Evolutionary conservation across 164 flowering plant species (phyloP), one percentile per base, ranked within the genome.

Genomic region (Sextonia rubra): DNA sequence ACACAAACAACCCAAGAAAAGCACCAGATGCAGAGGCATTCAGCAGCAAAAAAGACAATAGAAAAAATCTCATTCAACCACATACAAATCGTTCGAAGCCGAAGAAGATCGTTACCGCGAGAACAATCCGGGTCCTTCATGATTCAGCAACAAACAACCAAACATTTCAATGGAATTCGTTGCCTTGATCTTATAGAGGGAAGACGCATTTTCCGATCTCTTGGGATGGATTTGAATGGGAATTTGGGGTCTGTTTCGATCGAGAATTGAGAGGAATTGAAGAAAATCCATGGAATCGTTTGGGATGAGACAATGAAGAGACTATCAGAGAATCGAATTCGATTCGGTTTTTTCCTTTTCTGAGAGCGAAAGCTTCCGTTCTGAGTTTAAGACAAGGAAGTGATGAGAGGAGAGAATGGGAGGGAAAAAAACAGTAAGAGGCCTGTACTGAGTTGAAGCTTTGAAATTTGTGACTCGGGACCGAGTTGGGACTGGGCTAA

Each of bases 61-160:
- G 8, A 12, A 14, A 49, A 2, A 44, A 47, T 23, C 47, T 4
- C 14, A 70, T 69, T 9, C 20, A 55, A 70, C 49, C 15, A 78
- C 83, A 78, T 75, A 80, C 81, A 49, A 79, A 82, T 73, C 20
- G 52, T 72, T 69, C 18, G 77, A 67, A 69, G 71, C 37, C 73
- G 82, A 77, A 63, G 44, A 64, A 71, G 74, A 73, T 71, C 60
- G 77, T 81, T 83, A 85, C 84, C 83, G 25, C 77, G 71, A 62
- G 78, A 69, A 72, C 68, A 15, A 55, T 72, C 78, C 15, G 69
- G 60, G 60, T 3, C 55, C 14, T 63, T 63, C 80, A 78, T 78
- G 66, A 30, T 49, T 62, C 25, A 26, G 47, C 4, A 15, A n/a
- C 11, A 20, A 27, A 22, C 29, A 26, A 27, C 17, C 64, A 22